Evolutionary conservation across 177 flowering plant species (phyloP).

Genomic region (Vitis hybrid): DNA sequence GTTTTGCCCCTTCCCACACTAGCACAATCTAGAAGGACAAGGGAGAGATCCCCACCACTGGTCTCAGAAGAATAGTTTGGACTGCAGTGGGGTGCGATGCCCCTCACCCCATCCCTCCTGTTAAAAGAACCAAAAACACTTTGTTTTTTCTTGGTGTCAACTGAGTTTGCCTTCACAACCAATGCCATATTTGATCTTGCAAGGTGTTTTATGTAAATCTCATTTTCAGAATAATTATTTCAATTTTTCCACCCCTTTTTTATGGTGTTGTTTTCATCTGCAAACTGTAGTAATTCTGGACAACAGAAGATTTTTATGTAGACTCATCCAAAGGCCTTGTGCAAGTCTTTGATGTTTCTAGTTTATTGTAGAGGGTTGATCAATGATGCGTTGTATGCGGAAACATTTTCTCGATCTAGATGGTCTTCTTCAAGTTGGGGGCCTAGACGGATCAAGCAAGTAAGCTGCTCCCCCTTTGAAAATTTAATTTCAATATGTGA

Average conservation of each 20-base stretch:
- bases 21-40: too few relatives aligned
- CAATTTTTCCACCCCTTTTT: neutral
- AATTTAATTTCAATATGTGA: neutral
- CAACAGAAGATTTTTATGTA: too few relatives aligned
- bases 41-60: too few relatives aligned
- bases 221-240: neutral
- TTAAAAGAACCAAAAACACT: neutral
- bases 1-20: too few relatives aligned
- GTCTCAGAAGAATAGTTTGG: too few relatives aligned
- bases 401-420: conserved; percentile 72
- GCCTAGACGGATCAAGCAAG: conserved; percentile 75
- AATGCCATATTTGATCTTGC: neutral
- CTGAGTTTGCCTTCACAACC: neutral
- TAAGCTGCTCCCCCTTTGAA: conserved; percentile 21
- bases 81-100: too few relatives aligned
- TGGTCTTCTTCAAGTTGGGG: conserved; percentile 80
- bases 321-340: neutral
- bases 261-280: neutral
- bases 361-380: conserved; percentile 53
- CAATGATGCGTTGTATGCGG: conserved; percentile 74
- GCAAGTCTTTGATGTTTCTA: conserved; percentile 3
- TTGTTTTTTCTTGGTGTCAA: neutral
- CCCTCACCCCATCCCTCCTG: too few relatives aligned
- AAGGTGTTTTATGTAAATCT: neutral
- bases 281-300: too few relatives aligned